These are phyloP conservation scores for Opeltia flavorubescens DNA, from an alignment of 495 filamentous ascomycete genomes.

Conservation along the genomic window DNA sequence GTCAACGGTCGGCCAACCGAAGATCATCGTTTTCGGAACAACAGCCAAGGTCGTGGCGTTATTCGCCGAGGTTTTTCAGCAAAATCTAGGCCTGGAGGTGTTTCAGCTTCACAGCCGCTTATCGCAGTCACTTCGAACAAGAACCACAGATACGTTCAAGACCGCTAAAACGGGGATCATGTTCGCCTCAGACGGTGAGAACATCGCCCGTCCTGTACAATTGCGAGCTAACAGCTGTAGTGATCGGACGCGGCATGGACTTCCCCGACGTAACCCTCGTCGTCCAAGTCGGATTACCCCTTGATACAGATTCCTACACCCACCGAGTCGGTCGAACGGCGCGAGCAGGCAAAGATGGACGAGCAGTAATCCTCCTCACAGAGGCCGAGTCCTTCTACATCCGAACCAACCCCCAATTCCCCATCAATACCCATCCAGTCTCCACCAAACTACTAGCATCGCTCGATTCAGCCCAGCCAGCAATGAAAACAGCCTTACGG, in stretches of 20 bases:
- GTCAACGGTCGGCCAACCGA: slow-evolving; percentile 28
- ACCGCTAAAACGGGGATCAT: slow-evolving; percentile 38
- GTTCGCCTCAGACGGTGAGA: slow-evolving; percentile 45
- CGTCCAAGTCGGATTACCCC: slow-evolving; percentile 66
- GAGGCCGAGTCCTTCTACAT: slow-evolving; percentile 47
- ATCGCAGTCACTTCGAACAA: slow-evolving; percentile 40
- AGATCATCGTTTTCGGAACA: slow-evolving; percentile 56
- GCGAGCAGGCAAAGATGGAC: slow-evolving; percentile 53
- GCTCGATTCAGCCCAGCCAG: neutral
- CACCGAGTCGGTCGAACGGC: slow-evolving; percentile 70
- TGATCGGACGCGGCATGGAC: slow-evolving; percentile 73
- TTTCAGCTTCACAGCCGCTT: slow-evolving; percentile 47
- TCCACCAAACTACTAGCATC: slow-evolving; percentile 24
- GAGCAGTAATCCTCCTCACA: slow-evolving; percentile 50
- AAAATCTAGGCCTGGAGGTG: slow-evolving; percentile 30
- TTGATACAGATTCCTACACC: slow-evolving; percentile 66
- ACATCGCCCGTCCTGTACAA: slow-evolving; percentile 23
- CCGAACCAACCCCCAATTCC: slow-evolving; percentile 34
- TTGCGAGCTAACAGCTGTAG: slow-evolving; percentile 37
- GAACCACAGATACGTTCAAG: slow-evolving; percentile 46
- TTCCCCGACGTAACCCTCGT: slow-evolving; percentile 89
- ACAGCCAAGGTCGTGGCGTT: slow-evolving; percentile 50
- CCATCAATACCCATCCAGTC: slow-evolving; percentile 38
- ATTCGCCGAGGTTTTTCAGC: slow-evolving; percentile 33
- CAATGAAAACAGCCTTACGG: slow-evolving; percentile 23